Base-by-base conservation (phyloP, 2,329 filamentous ascomycete species). In the Madurella fahalii region DNA sequence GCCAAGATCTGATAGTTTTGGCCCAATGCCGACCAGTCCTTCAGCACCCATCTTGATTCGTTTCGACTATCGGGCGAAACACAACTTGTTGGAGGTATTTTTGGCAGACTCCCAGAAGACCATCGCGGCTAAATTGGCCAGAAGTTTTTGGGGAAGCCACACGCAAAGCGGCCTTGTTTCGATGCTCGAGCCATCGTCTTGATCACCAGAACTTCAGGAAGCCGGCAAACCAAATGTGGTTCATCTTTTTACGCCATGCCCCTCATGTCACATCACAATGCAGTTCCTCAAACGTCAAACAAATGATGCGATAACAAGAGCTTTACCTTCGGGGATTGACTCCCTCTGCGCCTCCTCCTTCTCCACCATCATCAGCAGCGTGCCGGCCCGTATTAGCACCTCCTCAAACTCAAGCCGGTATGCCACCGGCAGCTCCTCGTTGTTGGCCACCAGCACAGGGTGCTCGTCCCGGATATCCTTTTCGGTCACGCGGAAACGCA, bases 401-500 rank as follows among this genome's bases (percentile, higher is more conserved):
- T 90, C 87, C 85, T 79, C 77, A 64, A 89, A 88, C 53, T 87
- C 81, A 30, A 94, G 73, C 42, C 79, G 79, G 66, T 90, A 94
- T 51, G 77, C 83, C 9, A 89, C 82, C 3, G 85, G 77, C n/a
- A 80, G 70, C 44, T 90, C 84, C 51, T 89, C 83, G 48, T 85
- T 80, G 9, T 71, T 72, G 2, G 75, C 72, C 15, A 83, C 69
- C 12, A 89, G 71, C 13, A 87, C 67, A 1, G 84, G 81, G 54
- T 73, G 71, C 61, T 63, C n/a, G 61, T 60, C 12, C 55, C 62
- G 39, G 56, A 60, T 34, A 57, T 66, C 63, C 52, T 75, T 76
- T 65, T 83, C 77, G 18, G 70, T 72, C 16, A 92, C 85, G 9
- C 78, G 77, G 61, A 94, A 83, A 43, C 80, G 81, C 53, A 94